phyloP scores from a whole-genome alignment of 1,139 yeast genomes.

The Scheffersomyces segobiensis region DNA sequence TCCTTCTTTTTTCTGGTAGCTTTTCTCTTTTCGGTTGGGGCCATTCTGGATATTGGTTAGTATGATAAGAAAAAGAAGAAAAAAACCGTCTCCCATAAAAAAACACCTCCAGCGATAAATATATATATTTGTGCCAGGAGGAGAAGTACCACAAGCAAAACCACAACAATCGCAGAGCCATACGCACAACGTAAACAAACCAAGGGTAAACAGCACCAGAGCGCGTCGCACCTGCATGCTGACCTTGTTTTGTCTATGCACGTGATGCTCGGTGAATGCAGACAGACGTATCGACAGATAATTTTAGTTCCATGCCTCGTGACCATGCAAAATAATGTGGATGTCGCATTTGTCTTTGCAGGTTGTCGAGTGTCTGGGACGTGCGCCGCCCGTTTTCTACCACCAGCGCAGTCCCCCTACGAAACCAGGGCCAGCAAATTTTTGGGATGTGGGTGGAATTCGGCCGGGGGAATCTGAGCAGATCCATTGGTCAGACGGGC shows the following conservation, averaged over 20 bases:
- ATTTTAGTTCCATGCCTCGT: background rate
- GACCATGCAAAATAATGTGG: background rate
- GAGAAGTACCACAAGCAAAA: background rate
- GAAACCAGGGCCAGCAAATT: background rate
- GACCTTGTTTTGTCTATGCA: background rate
- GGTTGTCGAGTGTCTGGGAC: background rate
- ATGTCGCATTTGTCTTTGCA: background rate
- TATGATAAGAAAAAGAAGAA: conserved; percentile 4
- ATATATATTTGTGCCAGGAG: background rate
- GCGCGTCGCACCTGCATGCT: background rate
- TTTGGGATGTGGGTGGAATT: background rate
- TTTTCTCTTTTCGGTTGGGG: conserved; percentile 44
- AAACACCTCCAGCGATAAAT: background rate
- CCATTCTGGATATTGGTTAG: conserved; percentile 14
- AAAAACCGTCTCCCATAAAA: background rate
- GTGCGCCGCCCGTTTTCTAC: background rate
- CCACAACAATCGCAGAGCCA: background rate
- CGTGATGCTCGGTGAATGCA: background rate
- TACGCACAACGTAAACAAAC: background rate
- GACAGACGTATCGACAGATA: background rate
- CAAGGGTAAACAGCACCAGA: background rate
- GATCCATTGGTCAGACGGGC: background rate
- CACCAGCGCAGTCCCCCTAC: background rate
- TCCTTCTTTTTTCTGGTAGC: conserved; percentile 63
- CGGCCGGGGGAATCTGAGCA: background rate